phyloP scores from a whole-genome alignment of 1,139 yeast genomes.

The Lodderomyces beijingensis region DNA sequence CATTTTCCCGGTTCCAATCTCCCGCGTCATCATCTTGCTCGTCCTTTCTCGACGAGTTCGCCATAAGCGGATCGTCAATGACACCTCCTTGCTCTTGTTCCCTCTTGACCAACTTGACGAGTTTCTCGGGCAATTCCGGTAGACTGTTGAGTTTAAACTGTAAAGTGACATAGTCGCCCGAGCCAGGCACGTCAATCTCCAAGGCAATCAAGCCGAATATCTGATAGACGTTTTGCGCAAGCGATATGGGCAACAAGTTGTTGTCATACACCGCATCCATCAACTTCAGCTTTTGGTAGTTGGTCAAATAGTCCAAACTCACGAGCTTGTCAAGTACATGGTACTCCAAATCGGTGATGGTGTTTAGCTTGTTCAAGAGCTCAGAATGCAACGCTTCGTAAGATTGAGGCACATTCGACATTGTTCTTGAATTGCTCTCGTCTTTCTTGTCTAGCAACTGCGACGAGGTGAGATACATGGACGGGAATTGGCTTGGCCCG shows the following conservation, averaged over 20 bases:
- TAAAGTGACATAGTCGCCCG: conserved; percentile 42
- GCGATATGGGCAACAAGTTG: conserved; percentile 29
- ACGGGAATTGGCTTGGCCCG: neutral
- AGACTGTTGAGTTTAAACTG: conserved; percentile 33
- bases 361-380: conserved; percentile 17
- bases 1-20: neutral
- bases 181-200: conserved; percentile 37
- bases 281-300: conserved; percentile 30
- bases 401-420: conserved; percentile 23
- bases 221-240: conserved; percentile 28
- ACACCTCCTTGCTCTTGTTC: conserved; percentile 8
- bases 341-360: conserved; percentile 30
- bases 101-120: conserved; percentile 17
- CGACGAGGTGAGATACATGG: conserved; percentile 24
- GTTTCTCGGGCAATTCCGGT: conserved; percentile 30
- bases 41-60: conserved; percentile 10
- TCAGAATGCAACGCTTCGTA: conserved; percentile 19
- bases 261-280: conserved; percentile 38
- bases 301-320: conserved; percentile 22
- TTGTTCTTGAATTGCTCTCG: neutral
- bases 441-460: conserved; percentile 16
- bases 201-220: conserved; percentile 38
- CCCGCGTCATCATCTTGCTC: conserved; percentile 2
- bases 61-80: conserved; percentile 16
- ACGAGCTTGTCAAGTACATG: neutral